Conservation (phyloP, 2,329 filamentous ascomycete genomes). For the Nemania diffusa region DNA sequence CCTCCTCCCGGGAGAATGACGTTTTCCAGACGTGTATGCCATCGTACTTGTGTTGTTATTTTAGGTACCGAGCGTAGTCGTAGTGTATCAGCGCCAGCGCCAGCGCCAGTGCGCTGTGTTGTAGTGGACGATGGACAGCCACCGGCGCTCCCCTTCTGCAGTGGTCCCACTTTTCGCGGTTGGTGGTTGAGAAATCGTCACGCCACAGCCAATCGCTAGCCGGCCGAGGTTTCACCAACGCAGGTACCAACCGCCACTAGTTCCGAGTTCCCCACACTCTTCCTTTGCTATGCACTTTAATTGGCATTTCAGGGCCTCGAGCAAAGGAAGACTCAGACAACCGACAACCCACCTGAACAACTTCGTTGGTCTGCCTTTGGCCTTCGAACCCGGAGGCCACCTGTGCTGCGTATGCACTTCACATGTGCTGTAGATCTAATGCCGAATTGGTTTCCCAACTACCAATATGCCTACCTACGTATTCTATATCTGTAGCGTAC, state of each 20-base stretch:
- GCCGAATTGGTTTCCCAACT: neutral
- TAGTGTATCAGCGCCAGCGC: too few relatives aligned
- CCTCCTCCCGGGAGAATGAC: neutral
- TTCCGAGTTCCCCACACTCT: slow-evolving; percentile 9
- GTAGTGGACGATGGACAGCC: slow-evolving; percentile 16
- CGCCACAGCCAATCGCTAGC: slow-evolving; percentile 25
- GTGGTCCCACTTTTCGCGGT: slow-evolving; percentile 14
- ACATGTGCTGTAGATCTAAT: slow-evolving; percentile 1
- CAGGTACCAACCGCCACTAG: slow-evolving; percentile 33
- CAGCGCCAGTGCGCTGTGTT: slow-evolving; percentile 7
- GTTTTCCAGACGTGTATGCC: neutral
- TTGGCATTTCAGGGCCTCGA: slow-evolving; percentile 11
- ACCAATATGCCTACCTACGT: neutral
- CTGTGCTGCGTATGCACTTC: neutral
- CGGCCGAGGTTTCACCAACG: slow-evolving; percentile 29
- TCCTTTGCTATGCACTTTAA: slow-evolving; percentile 2
- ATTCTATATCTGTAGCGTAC: too few relatives aligned
- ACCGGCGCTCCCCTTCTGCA: slow-evolving; percentile 4
- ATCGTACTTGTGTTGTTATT: too few relatives aligned
- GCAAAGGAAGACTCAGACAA: slow-evolving; percentile 6
- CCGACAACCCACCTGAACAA: neutral
- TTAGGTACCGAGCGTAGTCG: neutral
- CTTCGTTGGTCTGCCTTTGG: neutral
- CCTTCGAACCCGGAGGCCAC: neutral
- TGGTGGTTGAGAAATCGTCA: neutral